Conservation (phyloP, 2,329 filamentous ascomycete species). For the Trichophyton rubrum region DNA sequence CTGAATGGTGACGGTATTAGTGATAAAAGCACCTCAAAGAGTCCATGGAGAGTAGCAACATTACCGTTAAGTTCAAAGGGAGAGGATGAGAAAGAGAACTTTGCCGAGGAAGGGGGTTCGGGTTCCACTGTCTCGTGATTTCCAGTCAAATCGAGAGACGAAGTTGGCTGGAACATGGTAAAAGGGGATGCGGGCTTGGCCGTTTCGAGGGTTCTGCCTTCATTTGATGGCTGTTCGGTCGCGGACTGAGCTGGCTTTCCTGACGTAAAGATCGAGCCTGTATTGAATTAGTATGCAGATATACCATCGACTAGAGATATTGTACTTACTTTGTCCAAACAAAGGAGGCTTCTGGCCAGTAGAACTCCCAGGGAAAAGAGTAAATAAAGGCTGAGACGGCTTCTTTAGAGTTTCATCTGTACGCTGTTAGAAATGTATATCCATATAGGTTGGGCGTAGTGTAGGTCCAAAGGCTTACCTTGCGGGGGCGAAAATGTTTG, state of each 20-base stretch:
- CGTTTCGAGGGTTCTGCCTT: background rate
- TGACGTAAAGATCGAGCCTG: background rate
- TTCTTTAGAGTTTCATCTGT: background rate
- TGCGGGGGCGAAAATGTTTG: background rate
- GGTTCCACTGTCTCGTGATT: background rate
- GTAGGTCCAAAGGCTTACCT: background rate
- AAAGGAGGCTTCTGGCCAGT: background rate
- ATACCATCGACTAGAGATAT: background rate
- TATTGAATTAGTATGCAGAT: background rate
- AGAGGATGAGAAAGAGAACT: background rate
- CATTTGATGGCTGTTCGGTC: background rate
- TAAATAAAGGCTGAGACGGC: background rate
- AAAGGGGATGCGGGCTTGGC: background rate
- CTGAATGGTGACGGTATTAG: background rate
- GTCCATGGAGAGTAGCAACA: background rate
- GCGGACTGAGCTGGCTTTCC: background rate
- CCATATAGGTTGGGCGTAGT: background rate
- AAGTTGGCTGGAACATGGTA: background rate
- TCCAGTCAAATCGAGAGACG: background rate
- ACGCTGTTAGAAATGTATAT: background rate
- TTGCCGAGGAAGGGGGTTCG: background rate
- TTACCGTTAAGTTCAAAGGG: background rate
- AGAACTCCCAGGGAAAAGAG: background rate
- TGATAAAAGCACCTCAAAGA: background rate
- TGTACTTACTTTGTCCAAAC: background rate